Evolutionary conservation across 2,329 filamentous ascomycete genomes (phyloP).

Genomic region (Plectosphaerella sp.): DNA sequence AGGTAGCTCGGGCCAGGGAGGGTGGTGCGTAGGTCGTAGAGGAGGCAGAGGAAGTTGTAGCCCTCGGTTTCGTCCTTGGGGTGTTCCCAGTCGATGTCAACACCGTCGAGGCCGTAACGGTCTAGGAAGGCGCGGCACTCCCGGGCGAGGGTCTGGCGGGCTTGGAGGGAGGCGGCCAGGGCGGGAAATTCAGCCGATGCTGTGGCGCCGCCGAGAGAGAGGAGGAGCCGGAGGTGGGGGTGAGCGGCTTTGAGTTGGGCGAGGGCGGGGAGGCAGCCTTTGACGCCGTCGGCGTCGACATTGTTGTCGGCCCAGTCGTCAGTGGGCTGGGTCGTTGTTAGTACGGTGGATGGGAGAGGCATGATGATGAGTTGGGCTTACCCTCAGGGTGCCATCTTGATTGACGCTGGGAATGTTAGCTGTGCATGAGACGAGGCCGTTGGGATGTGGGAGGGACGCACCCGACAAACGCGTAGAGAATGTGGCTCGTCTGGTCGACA

Average conservation of each 20-base stretch:
- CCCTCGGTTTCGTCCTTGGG: conserved; percentile 50
- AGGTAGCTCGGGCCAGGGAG: conserved; percentile 54
- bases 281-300: conserved; percentile 54
- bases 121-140: conserved; percentile 51
- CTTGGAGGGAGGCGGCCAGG: conserved; percentile 43
- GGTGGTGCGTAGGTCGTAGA: conserved; percentile 47
- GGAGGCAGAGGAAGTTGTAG: conserved; percentile 51
- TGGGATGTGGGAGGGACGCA: conserved; percentile 15
- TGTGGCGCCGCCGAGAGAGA: conserved; percentile 62
- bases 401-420: conserved; percentile 21
- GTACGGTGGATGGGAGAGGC: background rate
- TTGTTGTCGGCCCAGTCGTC: conserved; percentile 61
- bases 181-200: conserved; percentile 58
- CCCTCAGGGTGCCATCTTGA: conserved; percentile 31
- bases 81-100: conserved; percentile 69
- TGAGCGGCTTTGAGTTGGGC: conserved; percentile 52
- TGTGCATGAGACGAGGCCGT: background rate
- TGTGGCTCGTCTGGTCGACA: conserved; percentile 53
- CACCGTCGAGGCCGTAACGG: conserved; percentile 54
- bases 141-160: conserved; percentile 50
- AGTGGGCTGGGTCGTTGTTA: conserved; percentile 26
- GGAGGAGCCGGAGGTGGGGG: conserved; percentile 51
- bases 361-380: conserved; percentile 18
- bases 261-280: conserved; percentile 58
- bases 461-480: conserved; percentile 62